Evolutionary conservation across 75 land plant species (phyloP), one percentile per base, ranked within the genome.

Genomic region (Cunninghamia lanceolata): DNA sequence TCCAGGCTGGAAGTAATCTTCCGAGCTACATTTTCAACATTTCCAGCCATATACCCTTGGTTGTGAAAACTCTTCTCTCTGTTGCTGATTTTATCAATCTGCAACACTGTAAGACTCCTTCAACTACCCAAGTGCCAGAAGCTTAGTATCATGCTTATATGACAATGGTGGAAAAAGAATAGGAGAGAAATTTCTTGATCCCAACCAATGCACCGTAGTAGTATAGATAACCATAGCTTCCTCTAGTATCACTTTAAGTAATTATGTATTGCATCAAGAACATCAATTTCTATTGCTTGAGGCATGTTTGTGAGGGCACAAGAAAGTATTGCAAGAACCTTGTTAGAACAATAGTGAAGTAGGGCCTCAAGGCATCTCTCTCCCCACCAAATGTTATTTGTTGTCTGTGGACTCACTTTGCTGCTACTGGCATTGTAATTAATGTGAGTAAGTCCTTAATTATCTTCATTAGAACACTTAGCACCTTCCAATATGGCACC

Each of bases 81-180:
- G 25, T 53, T 92, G 91, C 78, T 98, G 99, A 86, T 98, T 98
- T 59, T 96, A 88, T 53, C 99, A 92, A 40, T 96, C 99, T 83
- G 99, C 99, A 42, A 98, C 99, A 89, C 98, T 98, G 79, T 98
- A 98, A 28, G 99, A 98, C 89, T 98, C 99, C 88, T 98, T 98
- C 74, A 98, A 89, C 39, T 98, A 91, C 89, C 96, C 99, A 66
- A 98, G 90, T 17, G 99, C 99, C 66, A 98, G 96, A 86, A 98
- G 96, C 88, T 98, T 98, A 35, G 99, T 98, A 71, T 98, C 99
- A 91, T 98, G 99, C 91, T 98, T 98, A 92, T 98, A 98, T 39
- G 99, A 98, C 79, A 98, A 86, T 47, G 99, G 99, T 42, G 99
- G 99, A 82, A 98, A 98, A 17, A 98, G 99, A 88, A 98, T 98